Base-by-base conservation (phyloP, 1,139 yeast species). In the Suhomyces panamericanus region DNA sequence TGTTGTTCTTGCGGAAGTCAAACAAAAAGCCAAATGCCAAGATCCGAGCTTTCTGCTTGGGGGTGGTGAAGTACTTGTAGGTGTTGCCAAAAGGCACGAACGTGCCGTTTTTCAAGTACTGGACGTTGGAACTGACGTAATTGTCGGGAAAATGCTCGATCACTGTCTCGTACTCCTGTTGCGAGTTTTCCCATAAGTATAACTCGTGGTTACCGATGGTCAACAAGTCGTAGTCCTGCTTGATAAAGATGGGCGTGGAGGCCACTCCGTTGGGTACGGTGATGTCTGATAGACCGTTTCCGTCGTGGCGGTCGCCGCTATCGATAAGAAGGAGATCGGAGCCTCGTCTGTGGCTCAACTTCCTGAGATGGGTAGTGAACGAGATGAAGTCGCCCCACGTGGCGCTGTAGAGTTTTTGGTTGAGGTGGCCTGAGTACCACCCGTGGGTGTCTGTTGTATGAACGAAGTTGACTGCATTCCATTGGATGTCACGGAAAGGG, bases 391-490 rank as follows among this genome's bases (percentile, higher is more conserved):
- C 96, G 9, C 98, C 99, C 96, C 96, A 93, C 60, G 89, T 87
- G 8, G 88, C 95, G 38, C 84, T 77, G 62, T 85, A 93, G 48
- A 78, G 80, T 26, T 77, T 74, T 62, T 90, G 96, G 52, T 83
- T 81, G 33, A 79, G 54, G 65, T 91, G 98, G 0, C 98, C 97
- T 5, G 91, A 81, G 49, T 86, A 80, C 98, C 98, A 93, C 0
- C 93, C 95, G 62, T 93, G 99, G 2, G 97, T 91, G 57, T 93
- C 99, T 1, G 98, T 93, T 1, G 98, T 90, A 57, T 90, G 97
- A 31, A 91, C 58, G 56, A 93, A 86, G 67, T 93, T 93, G 42
- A 91, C 51, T 49, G 84, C 79, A 1, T 90, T 88, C 78, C 90
- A 76, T 8, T 38, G 15, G n/a, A 38, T 17, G 33, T 33, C 13